Conservation (phyloP, 2,329 filamentous ascomycete species). For the Achaetomium macrosporum region DNA sequence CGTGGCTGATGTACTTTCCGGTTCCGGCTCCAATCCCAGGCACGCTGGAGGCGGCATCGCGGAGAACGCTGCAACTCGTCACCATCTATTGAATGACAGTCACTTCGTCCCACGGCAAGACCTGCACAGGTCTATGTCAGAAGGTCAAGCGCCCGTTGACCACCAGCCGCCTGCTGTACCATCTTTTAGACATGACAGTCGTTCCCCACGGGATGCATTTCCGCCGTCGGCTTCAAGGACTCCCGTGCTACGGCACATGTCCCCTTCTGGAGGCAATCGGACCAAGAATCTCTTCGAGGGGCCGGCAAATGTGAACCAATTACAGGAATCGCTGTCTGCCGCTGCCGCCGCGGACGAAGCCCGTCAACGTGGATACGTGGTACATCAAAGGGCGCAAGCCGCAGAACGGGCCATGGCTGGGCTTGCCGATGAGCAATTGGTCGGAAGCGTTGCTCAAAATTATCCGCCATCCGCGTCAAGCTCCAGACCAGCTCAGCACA, state of each 20-base stretch:
- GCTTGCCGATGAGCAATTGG: slow-evolving; percentile 25
- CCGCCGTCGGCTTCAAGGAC: slow-evolving; percentile 31
- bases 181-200: neutral
- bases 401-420: slow-evolving; percentile 26
- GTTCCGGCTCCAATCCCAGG: neutral
- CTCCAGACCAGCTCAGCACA: slow-evolving; percentile 17
- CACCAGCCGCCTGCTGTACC: neutral
- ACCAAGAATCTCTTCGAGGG: slow-evolving; percentile 19
- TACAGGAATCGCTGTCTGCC: slow-evolving; percentile 16
- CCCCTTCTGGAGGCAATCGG: slow-evolving; percentile 15
- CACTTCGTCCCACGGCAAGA: neutral
- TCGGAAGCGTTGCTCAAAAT: slow-evolving; percentile 8
- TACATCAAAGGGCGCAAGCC: slow-evolving; percentile 25
- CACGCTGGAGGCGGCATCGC: slow-evolving; percentile 30
- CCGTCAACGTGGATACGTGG: slow-evolving; percentile 25
- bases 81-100: slow-evolving; percentile 1
- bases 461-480: slow-evolving; percentile 20
- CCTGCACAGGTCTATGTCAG: slow-evolving; percentile 8
- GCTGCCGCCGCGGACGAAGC: slow-evolving; percentile 9
- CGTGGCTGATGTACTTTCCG: slow-evolving; percentile 10
- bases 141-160: slow-evolving; percentile 1
- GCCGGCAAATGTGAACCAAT: slow-evolving; percentile 10
- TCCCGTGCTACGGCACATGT: slow-evolving; percentile 25
- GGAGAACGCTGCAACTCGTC: slow-evolving; percentile 22
- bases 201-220: slow-evolving; percentile 19